A percentile compares a stretch with the other conserved stretches of the same genome.
Conservation (phyloP, 306 rosid genomes). For the Gillenia trifoliata region DNA sequence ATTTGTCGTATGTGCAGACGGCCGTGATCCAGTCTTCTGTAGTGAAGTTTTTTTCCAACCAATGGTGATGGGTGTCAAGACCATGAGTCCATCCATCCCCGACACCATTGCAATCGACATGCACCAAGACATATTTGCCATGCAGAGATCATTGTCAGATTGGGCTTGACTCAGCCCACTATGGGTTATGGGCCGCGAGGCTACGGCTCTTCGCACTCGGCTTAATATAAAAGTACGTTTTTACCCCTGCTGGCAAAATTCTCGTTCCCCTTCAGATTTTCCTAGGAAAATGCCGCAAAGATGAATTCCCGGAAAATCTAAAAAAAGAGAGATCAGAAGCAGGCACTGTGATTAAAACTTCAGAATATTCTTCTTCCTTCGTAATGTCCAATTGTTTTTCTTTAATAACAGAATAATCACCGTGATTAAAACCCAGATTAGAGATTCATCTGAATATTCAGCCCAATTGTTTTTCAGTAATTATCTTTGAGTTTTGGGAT, state of each 20-base stretch:
- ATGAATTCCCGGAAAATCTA: constrained; percentile 11
- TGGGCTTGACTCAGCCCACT: too few relatives aligned
- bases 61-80: neutral
- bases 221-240: neutral
- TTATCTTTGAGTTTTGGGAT: neutral
- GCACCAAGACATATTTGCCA: neutral
- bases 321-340: neutral
- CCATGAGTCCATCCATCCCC: neutral
- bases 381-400: neutral
- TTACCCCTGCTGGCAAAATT: neutral
- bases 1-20: too few relatives aligned
- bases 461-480: neutral
- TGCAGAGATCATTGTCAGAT: neutral
- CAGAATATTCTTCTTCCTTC: neutral
- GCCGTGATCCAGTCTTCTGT: too few relatives aligned
- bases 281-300: neutral
- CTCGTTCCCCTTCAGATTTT: too few relatives aligned
- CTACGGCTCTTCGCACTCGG: neutral
- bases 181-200: neutral
- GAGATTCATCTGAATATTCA: constrained; percentile 4
- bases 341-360: neutral
- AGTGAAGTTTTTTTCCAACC: neutral
- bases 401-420: neutral
- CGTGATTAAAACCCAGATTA: neutral
- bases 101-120: neutral